A percentile compares a stretch with the other conserved stretches of the same genome.
Conservation (phyloP, 108 stramenopile genomes). For the Skeletonema potamos region DNA sequence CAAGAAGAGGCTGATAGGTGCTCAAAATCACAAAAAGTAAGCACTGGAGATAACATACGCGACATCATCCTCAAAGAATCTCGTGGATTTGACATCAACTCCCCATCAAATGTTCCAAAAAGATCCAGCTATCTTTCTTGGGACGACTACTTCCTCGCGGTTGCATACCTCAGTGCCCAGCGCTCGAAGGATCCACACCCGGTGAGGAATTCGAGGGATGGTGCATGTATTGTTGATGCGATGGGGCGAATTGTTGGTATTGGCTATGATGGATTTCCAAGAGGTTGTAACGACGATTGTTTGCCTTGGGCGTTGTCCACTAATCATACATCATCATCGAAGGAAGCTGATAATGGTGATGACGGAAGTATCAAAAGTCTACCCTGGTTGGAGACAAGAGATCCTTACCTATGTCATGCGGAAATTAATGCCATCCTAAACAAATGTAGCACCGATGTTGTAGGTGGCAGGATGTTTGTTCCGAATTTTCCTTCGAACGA, state of each 20-base stretch:
- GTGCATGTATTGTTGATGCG: conserved; percentile 77
- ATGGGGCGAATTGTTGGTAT: conserved; percentile 92
- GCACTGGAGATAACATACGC: not conserved
- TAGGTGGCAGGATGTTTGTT: conserved; percentile 80
- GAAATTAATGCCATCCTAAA: conserved; percentile 86
- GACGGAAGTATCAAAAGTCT: not conserved
- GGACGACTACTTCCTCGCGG: conserved; percentile 97
- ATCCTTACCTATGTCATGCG: conserved; percentile 92
- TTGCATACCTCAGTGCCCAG: conserved; percentile 85
- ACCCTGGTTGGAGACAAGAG: conserved; percentile 79
- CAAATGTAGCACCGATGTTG: conserved; percentile 72
- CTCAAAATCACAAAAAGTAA: not conserved
- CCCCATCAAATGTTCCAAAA: conserved; percentile 26
- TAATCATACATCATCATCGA: conserved; percentile 4
- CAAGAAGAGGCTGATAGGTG: not conserved
- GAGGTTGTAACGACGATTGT: conserved; percentile 86
- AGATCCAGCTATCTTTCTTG: conserved; percentile 77
- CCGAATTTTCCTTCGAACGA: conserved; percentile 93
- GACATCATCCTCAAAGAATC: conserved; percentile 21
- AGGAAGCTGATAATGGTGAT: conserved; percentile 2
- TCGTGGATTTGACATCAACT: conserved; percentile 38
- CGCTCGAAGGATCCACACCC: conserved; percentile 93
- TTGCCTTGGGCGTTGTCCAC: conserved; percentile 77
- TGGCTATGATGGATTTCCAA: conserved; percentile 97
- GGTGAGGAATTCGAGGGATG: conserved; percentile 54